Base-by-base conservation (phyloP, 208 protist genomes). In the Wallacemonas sp. region DNA sequence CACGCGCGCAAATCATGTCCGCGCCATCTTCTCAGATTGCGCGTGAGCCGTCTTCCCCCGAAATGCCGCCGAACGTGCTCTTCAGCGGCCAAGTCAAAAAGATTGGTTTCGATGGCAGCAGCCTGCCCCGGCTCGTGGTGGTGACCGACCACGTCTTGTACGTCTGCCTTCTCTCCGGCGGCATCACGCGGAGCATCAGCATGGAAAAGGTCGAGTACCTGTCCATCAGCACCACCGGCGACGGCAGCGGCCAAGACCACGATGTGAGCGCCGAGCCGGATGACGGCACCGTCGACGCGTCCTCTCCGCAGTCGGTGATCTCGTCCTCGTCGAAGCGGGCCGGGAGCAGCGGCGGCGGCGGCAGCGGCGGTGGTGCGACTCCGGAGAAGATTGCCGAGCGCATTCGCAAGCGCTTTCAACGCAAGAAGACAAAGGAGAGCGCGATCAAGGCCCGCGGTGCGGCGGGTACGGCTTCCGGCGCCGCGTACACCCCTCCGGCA, bases 51-150 rank as follows among this genome's bases (percentile, higher is more conserved):
- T 7, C 18, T 23, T 18, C 18, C 0, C 25, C 48, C 11, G 48
- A 1, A 25, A 50, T 18, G 7, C 29, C 18, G 12, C 46, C 49
- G 2, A 38, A 64, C n/a, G 65, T 74, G 16, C 18, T 39, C n/a
- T 68, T 69, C 49, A 71, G 74, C 22, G 46, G 57, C 23, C 67
- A 71, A 16, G 76, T 85, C 1, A 61, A 74, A 25, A 88, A 88
- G 54, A 77, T 88, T 11, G 78, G 79, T 10, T 36, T 73, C n/a
- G 76, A 85, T 45, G 79, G 75, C 48, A 81, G 63, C 59, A 81
- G 45, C 11, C 65, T 88, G 3, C 62, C 69, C 5, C 72, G 82
- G 7, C 61, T 71, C 28, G 55, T 88, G 0, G 68, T 80, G 31
- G 49, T 84, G 12, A 85, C 79, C 0, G 52, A 61, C 46, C 69